Evolutionary conservation across 2,329 filamentous ascomycete species (phyloP), one percentile per base, ranked within the genome.

Genomic region (Trichoderma lentiforme): DNA sequence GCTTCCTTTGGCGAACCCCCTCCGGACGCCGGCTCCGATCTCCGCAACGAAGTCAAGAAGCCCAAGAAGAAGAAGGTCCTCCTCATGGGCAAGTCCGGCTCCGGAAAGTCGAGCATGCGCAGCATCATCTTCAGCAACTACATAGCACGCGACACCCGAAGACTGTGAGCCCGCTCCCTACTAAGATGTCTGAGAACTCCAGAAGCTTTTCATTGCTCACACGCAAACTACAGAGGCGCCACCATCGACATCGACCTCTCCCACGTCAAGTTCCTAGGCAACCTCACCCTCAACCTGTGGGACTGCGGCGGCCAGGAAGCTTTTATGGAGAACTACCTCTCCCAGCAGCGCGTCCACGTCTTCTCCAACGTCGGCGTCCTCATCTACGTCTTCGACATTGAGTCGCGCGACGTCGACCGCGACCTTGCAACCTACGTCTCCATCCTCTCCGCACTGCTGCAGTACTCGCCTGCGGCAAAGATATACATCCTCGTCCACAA

Each of bases 121-220:
- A 96, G 93, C 79, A 98, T 99, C 79, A 98, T 99, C 81, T 99
- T 99, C 84, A 97, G 93, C 86, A 98, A 98, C 83, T 98, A 98
- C 81, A 95, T 98, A 75, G 96, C 96, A 71, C 94, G 97, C 80
- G 96, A 99, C 82, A 97, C 97, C 7, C 89, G 96, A 51, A 87
- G 96, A 72, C 86, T 99, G 87, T 88, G 78, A 80, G 86, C 81
- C 18, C 26, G 30, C 51, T 11, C 9, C 2, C 53, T 4, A 18
- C 32, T 30, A 11, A 32, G 15, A 58, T 43, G 8, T 58, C 3
- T 18, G 18, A n/a, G 2, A 12, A 9, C 18, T 3, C 8, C 2
- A 21, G 5, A 1, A 9, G 2, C 6, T 9, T 43, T 43, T 18
- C 18, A 9, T 56, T 21, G 1, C 32, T 60, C 58, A 39, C 30